These are phyloP conservation scores for Bifiguratus adelaidae DNA, from an alignment of 192 early-diverging fungal genomes.

Conservation along the genomic window DNA sequence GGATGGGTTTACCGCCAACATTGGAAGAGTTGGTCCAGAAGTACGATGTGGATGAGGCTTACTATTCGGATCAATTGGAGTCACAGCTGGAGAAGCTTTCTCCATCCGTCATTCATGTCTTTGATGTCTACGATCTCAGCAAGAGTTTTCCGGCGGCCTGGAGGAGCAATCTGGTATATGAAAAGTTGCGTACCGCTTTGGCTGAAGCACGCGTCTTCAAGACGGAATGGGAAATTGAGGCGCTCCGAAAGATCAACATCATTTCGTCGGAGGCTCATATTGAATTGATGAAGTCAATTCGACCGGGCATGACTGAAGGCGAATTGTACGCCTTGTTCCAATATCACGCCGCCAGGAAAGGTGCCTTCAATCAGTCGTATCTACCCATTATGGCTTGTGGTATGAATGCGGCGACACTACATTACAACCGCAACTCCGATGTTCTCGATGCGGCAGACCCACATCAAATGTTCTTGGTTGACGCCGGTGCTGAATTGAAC, in stretches of 20 bases:
- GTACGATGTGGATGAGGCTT: constrained; percentile 64
- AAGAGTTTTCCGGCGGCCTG: not conserved
- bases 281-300: constrained; percentile 54
- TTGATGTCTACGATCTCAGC: constrained; percentile 3
- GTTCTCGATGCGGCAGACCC: constrained; percentile 25
- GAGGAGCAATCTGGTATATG: constrained; percentile 14
- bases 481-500: constrained; percentile 72
- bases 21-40: constrained; percentile 32
- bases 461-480: constrained; percentile 62
- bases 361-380: constrained; percentile 71
- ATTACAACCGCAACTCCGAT: constrained; percentile 72
- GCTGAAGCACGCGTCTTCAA: constrained; percentile 77
- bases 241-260: constrained; percentile 68
- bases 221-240: constrained; percentile 57
- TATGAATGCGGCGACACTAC: constrained; percentile 65
- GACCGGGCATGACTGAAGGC: constrained; percentile 55
- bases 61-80: constrained; percentile 43
- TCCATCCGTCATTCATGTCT: constrained; percentile 30
- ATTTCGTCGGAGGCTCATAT: constrained; percentile 74
- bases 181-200: constrained; percentile 44
- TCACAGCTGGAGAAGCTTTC: constrained; percentile 26
- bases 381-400: constrained; percentile 75
- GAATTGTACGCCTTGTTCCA: constrained; percentile 73
- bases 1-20: constrained; percentile 64
- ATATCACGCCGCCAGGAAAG: constrained; percentile 54